Evolutionary conservation across 352 stramenopile genomes (phyloP), one percentile per base, ranked within the genome.

Genomic region (Phytophthora palmivora): DNA sequence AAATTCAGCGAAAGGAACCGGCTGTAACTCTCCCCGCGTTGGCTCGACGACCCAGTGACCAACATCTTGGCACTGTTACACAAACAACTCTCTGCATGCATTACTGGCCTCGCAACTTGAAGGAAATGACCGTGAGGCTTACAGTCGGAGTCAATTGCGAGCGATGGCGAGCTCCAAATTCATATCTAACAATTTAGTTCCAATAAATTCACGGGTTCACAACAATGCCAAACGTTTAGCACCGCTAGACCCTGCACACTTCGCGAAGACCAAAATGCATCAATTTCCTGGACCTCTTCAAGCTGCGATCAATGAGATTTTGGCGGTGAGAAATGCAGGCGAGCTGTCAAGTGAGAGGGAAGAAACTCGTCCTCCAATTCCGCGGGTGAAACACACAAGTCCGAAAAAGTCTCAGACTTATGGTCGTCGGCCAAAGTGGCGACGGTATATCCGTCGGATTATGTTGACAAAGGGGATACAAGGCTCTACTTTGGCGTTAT

Each of bases 401-500:
- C 44, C 39, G n/a, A 34, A 28, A 39, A 72, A 72, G 21, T 43
- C 12, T 11, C 50, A 59, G 26, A 6, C 39, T 9, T 32, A 49
- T 16, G 54, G 46, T 37, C 58, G 52, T 16, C 44, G 47, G 21
- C 50, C 64, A 2, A 51, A 69, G 26, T 65, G 51, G 58, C 37
- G 22, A 26, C 26, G 51, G 8, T 69, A 69, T n/a, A 72, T 69
- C 19, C 64, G 52, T 44, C 58, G 58, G 2, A 59, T 63, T 18
- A 68, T 64, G 54, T 33, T 72, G 60, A 68, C 54, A 6, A 63
- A 57, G n/a, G 57, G 63, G 0, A 67, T 74, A 26, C 34, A 44
- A 37, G 69, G 69, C n/a, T 76, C 72, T 6, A 81, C 72, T 3
- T 48, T 76, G 19, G 72, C 72, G 69, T 19, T 81, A 76, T 48